Evolutionary conservation across 1,139 yeast species (phyloP).

Genomic region (Scheffersomyces insectosa): DNA sequence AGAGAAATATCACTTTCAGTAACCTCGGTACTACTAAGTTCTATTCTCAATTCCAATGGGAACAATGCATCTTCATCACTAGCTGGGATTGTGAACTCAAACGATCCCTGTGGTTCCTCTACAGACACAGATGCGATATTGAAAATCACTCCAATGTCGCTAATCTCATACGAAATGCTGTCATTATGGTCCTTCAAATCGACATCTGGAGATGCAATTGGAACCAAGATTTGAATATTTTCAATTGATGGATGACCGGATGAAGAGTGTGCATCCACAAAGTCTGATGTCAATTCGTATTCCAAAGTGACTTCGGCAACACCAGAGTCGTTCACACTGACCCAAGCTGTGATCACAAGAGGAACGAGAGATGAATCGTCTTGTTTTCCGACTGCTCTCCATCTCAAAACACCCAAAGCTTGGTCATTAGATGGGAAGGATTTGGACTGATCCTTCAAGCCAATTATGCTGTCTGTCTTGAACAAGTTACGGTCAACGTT

Average conservation of each 20-base stretch:
- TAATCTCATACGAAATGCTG: conserved; percentile 45
- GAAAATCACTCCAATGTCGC: conserved; percentile 64
- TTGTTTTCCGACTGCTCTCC: conserved; percentile 70
- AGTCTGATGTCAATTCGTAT: conserved; percentile 62
- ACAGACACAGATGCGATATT: conserved; percentile 49
- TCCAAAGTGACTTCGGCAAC: conserved; percentile 80
- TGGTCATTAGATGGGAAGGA: conserved; percentile 92
- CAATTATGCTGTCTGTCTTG: conserved; percentile 56
- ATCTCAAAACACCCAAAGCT: conserved; percentile 86
- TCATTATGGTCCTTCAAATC: conserved; percentile 52
- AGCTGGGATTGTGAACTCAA: conserved; percentile 77
- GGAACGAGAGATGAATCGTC: conserved; percentile 68
- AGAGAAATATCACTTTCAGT: conserved; percentile 43
- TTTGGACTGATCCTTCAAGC: conserved; percentile 73
- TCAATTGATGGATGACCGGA: conserved; percentile 45
- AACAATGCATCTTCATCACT: conserved; percentile 81
- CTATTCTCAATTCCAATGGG: conserved; percentile 76
- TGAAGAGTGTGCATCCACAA: conserved; percentile 29
- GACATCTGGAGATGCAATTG: conserved; percentile 59
- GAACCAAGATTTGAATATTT: conserved; percentile 64
- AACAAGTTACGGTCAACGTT: conserved; percentile 83
- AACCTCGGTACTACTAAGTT: conserved; percentile 30
- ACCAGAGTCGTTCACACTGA: conserved; percentile 58
- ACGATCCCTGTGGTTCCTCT: conserved; percentile 66
- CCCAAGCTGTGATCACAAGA: conserved; percentile 82